Base-by-base conservation (phyloP, 2,329 filamentous ascomycete genomes). In the Paecilomyces sp. region DNA sequence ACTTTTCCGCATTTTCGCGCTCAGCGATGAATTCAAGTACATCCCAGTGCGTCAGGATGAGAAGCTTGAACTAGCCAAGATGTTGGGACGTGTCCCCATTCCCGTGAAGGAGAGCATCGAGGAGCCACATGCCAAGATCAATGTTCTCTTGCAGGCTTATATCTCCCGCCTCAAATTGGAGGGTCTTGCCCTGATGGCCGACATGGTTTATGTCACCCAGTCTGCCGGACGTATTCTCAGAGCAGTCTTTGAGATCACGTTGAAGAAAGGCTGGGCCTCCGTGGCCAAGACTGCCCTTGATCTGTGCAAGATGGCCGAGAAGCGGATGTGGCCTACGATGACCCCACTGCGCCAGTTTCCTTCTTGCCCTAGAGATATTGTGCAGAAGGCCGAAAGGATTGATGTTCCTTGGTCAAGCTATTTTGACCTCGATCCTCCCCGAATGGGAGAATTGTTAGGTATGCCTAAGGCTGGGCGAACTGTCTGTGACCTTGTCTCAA, bases 321-420 rank as follows among this genome's bases (percentile, higher is more conserved):
- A 96, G 81, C 85, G 95, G 56, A 99, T 99, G 95, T 99, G 94
- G 94, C 92, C 93, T 13, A 97, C 93, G 5, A 99, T 97, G 94
- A 91, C 91, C 41, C 94, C 95, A 11, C 81, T 99, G 33, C 86
- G 94, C 58, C 94, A 99, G 70, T 99, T 99, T 71, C 85, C 89
- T 3, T 79, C 80, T 47, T 96, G 92, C 70, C 87, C 92, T 2
- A 82, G 86, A 50, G 93, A 97, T 60, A 90, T 97, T 57, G 80
- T 97, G 55, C 87, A 91, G 65, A 97, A 97, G 77, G 89, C 92
- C 2, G 94, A 99, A 78, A 85, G 92, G 66, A 96, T 97, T 62
- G 92, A 97, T 66, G 92, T 97, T 22, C 88, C 90, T 1, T 99
- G 93, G 92, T 84, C 82, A 62, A 95, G 85, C 73, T 99, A 97